Evolutionary conservation across 257 asterid genomes (phyloP).

Genomic region (Rubia yunnanensis): DNA sequence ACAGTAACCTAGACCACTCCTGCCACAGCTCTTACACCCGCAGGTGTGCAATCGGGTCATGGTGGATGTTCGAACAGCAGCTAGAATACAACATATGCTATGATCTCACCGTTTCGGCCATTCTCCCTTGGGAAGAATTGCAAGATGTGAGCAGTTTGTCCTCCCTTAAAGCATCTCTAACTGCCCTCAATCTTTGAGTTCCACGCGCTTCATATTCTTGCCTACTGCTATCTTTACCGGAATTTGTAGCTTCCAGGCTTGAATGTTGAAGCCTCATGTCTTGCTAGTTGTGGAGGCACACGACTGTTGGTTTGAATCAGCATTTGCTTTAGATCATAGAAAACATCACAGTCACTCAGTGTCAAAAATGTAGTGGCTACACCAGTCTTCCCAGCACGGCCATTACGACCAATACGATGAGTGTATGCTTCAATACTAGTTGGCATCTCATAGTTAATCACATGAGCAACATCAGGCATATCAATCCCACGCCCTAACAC

Average conservation of each 20-base stretch:
- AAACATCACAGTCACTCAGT: conserved; percentile 12
- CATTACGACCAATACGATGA: conserved; percentile 26
- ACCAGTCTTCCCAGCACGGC: conserved; percentile 27
- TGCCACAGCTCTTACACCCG: conserved; percentile 86
- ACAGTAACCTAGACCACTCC: conserved; percentile 82
- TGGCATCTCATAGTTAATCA: conserved; percentile 23
- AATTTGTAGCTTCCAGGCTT: conserved; percentile 20
- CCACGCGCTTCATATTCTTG: too few relatives aligned
- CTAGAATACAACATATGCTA: background rate
- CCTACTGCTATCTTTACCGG: too few relatives aligned
- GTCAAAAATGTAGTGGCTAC: conserved; percentile 23
- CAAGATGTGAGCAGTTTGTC: conserved; percentile 37
- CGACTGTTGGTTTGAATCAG: conserved; percentile 19
- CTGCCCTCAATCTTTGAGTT: too few relatives aligned
- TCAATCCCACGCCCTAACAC: conserved; percentile 24
- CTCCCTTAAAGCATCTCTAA: too few relatives aligned
- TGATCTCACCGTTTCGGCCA: conserved; percentile 83
- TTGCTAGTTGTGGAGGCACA: conserved; percentile 23
- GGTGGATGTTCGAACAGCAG: background rate
- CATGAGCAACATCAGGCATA: conserved; percentile 25
- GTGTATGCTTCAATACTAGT: conserved; percentile 19
- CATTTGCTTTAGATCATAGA: conserved; percentile 25
- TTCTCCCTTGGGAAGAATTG: conserved; percentile 80
- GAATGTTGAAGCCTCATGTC: conserved; percentile 24
- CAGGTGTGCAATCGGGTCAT: too few relatives aligned